Evolutionary conservation across 495 filamentous ascomycete species (phyloP).

Genomic region (Podospora conica): DNA sequence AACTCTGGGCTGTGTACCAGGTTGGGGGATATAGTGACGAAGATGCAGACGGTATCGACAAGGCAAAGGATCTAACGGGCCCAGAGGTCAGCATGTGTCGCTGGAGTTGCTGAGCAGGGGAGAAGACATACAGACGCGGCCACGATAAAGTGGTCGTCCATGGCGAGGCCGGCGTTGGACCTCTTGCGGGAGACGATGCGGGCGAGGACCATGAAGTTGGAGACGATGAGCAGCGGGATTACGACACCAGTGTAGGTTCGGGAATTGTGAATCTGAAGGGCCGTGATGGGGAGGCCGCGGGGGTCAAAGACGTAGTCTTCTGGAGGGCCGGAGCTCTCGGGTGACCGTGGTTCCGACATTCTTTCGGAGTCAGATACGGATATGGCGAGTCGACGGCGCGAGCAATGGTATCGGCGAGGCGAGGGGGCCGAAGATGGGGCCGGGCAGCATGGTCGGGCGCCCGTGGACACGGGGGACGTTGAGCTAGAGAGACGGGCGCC

Average conservation of each 20-base stretch:
- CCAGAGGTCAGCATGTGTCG: no score
- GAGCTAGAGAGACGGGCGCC: background rate
- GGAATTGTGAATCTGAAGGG: constrained; percentile 1
- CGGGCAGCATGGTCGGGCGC: background rate
- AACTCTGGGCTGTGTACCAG: background rate
- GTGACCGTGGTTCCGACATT: background rate
- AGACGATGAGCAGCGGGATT: background rate
- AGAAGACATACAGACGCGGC: background rate
- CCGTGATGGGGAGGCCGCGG: constrained; percentile 4
- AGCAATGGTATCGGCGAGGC: background rate
- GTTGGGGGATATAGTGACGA: background rate
- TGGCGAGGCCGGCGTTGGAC: constrained; percentile 1
- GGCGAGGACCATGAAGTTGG: background rate
- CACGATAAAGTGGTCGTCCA: constrained; percentile 7
- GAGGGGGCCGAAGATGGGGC: background rate
- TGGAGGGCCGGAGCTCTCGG: background rate
- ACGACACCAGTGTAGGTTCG: constrained; percentile 2
- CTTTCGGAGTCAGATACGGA: no score
- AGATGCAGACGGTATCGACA: background rate
- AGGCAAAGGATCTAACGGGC: background rate
- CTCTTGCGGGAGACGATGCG: constrained; percentile 3
- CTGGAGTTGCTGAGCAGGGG: background rate
- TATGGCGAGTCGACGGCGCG: no score
- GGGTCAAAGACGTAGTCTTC: background rate
- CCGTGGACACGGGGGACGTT: background rate